Base-by-base conservation (phyloP, 1,139 yeast species). In the Hemisphaericaspora xylanilytica region DNA sequence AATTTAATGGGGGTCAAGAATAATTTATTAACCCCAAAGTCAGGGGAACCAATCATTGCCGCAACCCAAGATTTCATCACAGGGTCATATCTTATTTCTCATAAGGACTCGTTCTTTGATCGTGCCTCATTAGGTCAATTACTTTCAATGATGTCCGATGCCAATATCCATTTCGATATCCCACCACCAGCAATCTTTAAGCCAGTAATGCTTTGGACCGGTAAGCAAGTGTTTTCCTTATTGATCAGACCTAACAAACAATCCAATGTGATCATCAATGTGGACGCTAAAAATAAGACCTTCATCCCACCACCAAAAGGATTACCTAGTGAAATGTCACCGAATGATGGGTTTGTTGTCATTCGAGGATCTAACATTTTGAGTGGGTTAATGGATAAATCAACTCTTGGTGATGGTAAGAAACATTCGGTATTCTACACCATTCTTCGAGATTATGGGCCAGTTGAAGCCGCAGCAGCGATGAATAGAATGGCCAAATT, bases 1-100 rank as follows among this genome's bases (percentile, higher is more conserved):
- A 87, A 87, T 54, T 73, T 94, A 53, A 94, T 94, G 99, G 98
- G 98, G 37, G 98, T 94, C 33, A 94, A 94, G 56, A 85, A 90
- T 56, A 94, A 94, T 58, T 71, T 94, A 47, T 75, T 92, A 49
- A 92, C 98, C 1, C 99, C 99, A 8, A 88, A 90, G 58, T 87
- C 96, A 24, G 99, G 99, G 53, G 98, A 94, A 56, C 99, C 99
- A 0, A 94, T 94, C 55, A 92, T 94, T 73, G 98, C 98, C 2
- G 99, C 99, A 7, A 94, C 98, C 2, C 99, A 94, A 70, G 99
- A 94, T 78, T 94, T 94, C 70, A 92, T 94, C 52, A 90, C 97
- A 4, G 98, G 97, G 12, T 87, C 97, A 0, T 94, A 84, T 59
- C 71, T 94, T 50, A 87, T 94, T 33, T 85, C 97, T 0, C 90